These are phyloP conservation scores for Aspergillus arachidicola DNA, from an alignment of 2,329 filamentous ascomycete genomes.

Conservation along the genomic window DNA sequence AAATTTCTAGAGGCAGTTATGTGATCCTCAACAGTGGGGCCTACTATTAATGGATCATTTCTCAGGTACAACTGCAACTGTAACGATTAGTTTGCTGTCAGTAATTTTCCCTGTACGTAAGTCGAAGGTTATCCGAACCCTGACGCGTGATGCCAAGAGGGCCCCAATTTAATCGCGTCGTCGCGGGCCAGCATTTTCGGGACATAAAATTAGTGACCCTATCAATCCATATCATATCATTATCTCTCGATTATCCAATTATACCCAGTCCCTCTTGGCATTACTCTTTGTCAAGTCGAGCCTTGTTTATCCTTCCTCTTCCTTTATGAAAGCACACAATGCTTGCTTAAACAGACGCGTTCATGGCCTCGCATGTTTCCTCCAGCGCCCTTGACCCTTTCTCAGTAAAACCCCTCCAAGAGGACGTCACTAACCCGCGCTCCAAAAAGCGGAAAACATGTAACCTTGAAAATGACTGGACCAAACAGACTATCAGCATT, in stretches of 20 bases:
- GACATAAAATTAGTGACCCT: neutral
- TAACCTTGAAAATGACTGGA: constrained; percentile 19
- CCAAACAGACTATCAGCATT: constrained; percentile 34
- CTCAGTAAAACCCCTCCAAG: constrained; percentile 35
- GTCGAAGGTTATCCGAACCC: neutral
- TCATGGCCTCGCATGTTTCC: constrained; percentile 40
- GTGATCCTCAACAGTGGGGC: neutral
- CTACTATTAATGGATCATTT: neutral
- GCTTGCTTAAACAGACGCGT: constrained; percentile 26
- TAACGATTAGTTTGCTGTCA: neutral
- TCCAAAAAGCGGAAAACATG: constrained; percentile 40
- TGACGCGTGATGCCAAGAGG: constrained; percentile 31
- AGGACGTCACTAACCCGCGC: constrained; percentile 22
- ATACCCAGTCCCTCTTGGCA: neutral
- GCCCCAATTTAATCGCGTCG: constrained; percentile 15
- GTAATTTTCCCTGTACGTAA: neutral
- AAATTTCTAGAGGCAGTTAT: neutral
- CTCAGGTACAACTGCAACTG: neutral
- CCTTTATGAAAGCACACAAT: constrained; percentile 8
- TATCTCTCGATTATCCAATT: neutral
- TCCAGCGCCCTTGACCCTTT: constrained; percentile 37
- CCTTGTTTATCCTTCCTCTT: neutral
- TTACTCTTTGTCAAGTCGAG: neutral
- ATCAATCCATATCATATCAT: neutral
- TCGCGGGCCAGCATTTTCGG: neutral